These are phyloP conservation scores for Metschnikowia picachoensis DNA, from an alignment of 805 yeast genomes.

Conservation along the genomic window DNA sequence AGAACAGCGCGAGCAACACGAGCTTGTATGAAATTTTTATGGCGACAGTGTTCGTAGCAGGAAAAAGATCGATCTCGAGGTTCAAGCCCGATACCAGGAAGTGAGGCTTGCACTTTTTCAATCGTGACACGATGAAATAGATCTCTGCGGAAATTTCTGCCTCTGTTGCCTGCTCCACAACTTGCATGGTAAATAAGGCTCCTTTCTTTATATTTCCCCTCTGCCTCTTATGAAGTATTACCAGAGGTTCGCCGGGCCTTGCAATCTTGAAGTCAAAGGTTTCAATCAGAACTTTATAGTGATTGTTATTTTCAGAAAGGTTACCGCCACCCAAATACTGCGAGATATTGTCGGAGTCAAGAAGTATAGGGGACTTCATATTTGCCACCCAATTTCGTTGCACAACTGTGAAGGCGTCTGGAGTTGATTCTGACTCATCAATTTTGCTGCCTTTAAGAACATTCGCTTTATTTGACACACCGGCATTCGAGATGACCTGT, in stretches of 20 bases:
- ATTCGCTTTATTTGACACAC: background rate
- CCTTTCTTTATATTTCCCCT: slow-evolving; percentile 8
- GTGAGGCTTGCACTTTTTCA: slow-evolving; percentile 14
- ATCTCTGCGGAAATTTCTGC: slow-evolving; percentile 10
- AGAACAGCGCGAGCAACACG: slow-evolving; percentile 10
- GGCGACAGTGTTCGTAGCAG: slow-evolving; percentile 4
- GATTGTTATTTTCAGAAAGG: background rate
- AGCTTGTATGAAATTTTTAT: slow-evolving; percentile 7
- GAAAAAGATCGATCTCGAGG: slow-evolving; percentile 7
- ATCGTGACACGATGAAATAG: slow-evolving; percentile 10
- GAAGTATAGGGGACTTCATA: slow-evolving; percentile 7
- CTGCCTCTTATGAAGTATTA: slow-evolving; percentile 6
- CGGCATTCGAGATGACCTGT: background rate
- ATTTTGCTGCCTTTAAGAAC: no score
- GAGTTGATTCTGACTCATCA: background rate
- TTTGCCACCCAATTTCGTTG: slow-evolving; percentile 2
- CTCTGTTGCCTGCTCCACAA: slow-evolving; percentile 4
- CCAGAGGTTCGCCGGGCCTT: slow-evolving; percentile 7
- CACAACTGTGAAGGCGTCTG: slow-evolving; percentile 5
- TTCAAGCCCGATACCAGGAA: slow-evolving; percentile 6
- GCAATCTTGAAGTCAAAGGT: slow-evolving; percentile 12
- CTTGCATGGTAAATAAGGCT: slow-evolving; percentile 13
- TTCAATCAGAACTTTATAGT: slow-evolving; percentile 2
- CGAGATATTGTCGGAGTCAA: background rate
- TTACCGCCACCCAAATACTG: slow-evolving; percentile 9